Percentiles rank a stretch among this genome's conserved stretches.
phyloP scores from a whole-genome alignment of 2,329 filamentous ascomycete genomes.

The Aspergillus texensis region DNA sequence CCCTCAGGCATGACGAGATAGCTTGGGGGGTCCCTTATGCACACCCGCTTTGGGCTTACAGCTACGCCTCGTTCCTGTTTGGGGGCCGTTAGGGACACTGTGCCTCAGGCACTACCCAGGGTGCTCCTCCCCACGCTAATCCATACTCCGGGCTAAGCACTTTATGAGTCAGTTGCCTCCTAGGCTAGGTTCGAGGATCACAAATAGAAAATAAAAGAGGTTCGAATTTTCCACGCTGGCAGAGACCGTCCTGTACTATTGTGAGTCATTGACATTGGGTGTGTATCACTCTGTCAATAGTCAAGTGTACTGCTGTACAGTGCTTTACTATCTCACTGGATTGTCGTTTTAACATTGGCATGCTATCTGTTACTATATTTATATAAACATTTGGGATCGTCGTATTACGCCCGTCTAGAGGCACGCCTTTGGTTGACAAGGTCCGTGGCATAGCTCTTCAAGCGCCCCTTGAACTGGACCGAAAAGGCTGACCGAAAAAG shows the following conservation, averaged over 20 bases:
- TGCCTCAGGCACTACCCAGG: background rate
- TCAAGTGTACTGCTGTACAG: background rate
- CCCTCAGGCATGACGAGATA: background rate
- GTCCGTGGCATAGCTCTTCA: background rate
- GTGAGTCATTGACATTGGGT: background rate
- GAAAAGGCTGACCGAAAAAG: background rate
- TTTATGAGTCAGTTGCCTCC: background rate
- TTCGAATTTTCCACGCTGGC: background rate
- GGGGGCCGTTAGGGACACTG: background rate
- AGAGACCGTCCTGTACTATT: background rate
- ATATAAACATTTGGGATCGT: background rate
- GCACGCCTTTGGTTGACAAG: background rate
- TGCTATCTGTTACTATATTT: background rate
- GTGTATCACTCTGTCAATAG: background rate
- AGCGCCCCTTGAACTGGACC: background rate
- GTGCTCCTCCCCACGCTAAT: background rate
- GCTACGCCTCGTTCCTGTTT: background rate
- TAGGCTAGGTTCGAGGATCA: background rate
- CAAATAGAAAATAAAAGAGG: background rate
- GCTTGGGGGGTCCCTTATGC: background rate
- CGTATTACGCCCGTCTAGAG: background rate
- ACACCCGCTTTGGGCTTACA: background rate
- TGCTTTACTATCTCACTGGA: background rate
- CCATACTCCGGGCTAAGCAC: background rate
- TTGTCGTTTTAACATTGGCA: background rate